Evolutionary conservation across 1,284 basidiomycete species (phyloP), one percentile per base, ranked within the genome.

Genomic region (Ustilago curta): DNA sequence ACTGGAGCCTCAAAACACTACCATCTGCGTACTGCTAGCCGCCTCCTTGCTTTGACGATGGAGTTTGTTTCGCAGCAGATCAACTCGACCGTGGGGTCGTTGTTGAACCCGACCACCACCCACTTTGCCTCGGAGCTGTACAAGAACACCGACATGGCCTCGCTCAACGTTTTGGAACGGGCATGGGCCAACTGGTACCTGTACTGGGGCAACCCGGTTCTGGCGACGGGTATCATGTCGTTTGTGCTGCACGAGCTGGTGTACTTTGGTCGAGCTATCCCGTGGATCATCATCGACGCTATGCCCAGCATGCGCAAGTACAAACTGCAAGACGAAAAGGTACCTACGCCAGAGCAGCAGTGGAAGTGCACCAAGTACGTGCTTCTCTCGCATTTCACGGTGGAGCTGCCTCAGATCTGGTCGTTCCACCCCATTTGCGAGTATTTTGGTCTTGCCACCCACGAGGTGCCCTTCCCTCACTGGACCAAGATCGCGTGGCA

Each of bases 311-410:
- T 98, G 88, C 90, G 90, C 68, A 89, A 91, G 87, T 98, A 94
- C 93, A 99, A 99, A 87, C 88, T 99, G 5, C 96, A 99, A 68
- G 82, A 88, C 84, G 84, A 84, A 81, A 97, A 97, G 86, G 83
- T 93, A 0, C 93, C 95, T 4, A 91, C 93, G 1, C 77, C 89
- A 0, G 87, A 88, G 64, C 93, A 97, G 84, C 94, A 98, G 86
- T 97, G 94, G 94, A 91, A 94, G 74, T 97, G 95, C 88, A 97
- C 94, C 39, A 96, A 95, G 87, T 91, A 91, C 81, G 96, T 99
- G 31, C 89, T 99, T 7, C 91, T 94, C 84, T 95, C 93, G 14
- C 97, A 99, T 86, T 97, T 99, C 85, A 96, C 95, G 40, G 91
- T 97, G 77, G 96, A 99, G 86, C 88, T 95, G 12, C 96, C 96